Evolutionary conservation across 257 asterid species (phyloP).

Genomic region (Forsythia viridissima): DNA sequence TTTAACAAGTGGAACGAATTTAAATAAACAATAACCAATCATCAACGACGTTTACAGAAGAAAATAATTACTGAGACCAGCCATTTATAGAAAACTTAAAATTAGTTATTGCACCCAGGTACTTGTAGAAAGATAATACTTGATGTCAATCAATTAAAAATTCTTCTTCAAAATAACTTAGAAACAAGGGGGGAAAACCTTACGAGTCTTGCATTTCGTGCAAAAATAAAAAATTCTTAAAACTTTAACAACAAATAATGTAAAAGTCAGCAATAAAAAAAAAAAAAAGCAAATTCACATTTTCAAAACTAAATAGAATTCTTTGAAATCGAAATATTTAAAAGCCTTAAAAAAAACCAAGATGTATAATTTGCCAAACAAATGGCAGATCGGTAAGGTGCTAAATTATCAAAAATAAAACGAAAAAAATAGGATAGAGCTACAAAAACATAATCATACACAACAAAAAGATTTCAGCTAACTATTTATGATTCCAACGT

Average conservation of each 20-base stretch:
- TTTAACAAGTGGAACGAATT: conserved; percentile 18
- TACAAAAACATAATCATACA: background rate
- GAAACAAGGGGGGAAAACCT: background rate
- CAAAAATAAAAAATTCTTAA: too few relatives aligned
- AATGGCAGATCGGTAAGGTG: conserved; percentile 15
- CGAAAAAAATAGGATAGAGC: background rate
- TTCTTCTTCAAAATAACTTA: background rate
- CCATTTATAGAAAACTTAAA: conserved; percentile 5
- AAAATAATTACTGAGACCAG: background rate
- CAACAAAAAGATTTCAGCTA: background rate
- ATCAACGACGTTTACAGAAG: conserved; percentile 12
- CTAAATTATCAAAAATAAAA: conserved; percentile 3
- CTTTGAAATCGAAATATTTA: background rate
- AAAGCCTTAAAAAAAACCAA: background rate
- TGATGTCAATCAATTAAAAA: background rate
- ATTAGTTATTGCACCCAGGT: background rate
- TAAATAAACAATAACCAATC: conserved; percentile 26
- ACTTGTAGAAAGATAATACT: background rate
- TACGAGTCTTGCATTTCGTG: too few relatives aligned
- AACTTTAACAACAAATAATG: background rate
- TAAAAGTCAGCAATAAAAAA: conserved; percentile 10
- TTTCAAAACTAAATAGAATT: background rate
- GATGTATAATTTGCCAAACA: background rate
- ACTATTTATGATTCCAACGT: conserved; percentile 19
- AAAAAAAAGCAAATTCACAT: background rate